A percentile compares a stretch with the other conserved stretches of the same genome.
Evolutionary conservation across 805 yeast species (phyloP).

Genomic region (Candida chauliodis): DNA sequence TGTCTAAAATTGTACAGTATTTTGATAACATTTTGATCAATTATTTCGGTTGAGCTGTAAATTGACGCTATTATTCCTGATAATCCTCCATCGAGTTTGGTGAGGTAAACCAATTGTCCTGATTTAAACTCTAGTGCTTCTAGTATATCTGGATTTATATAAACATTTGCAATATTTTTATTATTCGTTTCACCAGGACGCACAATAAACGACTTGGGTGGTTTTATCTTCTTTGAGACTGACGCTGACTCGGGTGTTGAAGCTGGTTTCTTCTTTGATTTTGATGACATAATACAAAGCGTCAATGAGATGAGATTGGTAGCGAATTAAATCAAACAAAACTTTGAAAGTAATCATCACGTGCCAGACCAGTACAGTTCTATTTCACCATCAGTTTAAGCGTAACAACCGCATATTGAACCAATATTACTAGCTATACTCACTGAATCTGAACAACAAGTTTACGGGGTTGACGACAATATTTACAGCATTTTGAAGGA

Average conservation of each 20-base stretch:
- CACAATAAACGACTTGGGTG: slow-evolving; percentile 40
- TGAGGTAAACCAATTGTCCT: slow-evolving; percentile 45
- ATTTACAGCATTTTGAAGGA: too few species aligned
- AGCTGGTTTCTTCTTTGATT: slow-evolving; percentile 17
- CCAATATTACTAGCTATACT: too few species aligned
- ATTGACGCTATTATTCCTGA: slow-evolving; percentile 46
- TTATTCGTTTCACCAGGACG: slow-evolving; percentile 24
- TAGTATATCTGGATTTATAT: slow-evolving; percentile 42
- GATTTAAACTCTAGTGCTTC: slow-evolving; percentile 43
- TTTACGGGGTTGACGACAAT: too few species aligned
- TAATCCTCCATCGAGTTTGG: slow-evolving; percentile 40
- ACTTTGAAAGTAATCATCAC: too few species aligned
- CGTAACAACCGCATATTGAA: too few species aligned
- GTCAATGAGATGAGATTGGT: too few species aligned
- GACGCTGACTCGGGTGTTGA: slow-evolving; percentile 14
- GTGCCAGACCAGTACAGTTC: too few species aligned
- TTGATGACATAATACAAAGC: slow-evolving; percentile 3
- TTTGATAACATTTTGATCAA: slow-evolving; percentile 26
- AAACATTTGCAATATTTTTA: slow-evolving; percentile 27
- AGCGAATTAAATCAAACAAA: too few species aligned
- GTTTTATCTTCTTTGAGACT: slow-evolving; percentile 30
- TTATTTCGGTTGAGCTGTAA: slow-evolving; percentile 27
- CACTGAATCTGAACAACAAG: too few species aligned
- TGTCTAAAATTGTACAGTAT: slow-evolving; percentile 24
- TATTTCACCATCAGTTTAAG: too few species aligned